Conservation (phyloP, 2,329 filamentous ascomycete genomes). For the Beauveria caledonica region DNA sequence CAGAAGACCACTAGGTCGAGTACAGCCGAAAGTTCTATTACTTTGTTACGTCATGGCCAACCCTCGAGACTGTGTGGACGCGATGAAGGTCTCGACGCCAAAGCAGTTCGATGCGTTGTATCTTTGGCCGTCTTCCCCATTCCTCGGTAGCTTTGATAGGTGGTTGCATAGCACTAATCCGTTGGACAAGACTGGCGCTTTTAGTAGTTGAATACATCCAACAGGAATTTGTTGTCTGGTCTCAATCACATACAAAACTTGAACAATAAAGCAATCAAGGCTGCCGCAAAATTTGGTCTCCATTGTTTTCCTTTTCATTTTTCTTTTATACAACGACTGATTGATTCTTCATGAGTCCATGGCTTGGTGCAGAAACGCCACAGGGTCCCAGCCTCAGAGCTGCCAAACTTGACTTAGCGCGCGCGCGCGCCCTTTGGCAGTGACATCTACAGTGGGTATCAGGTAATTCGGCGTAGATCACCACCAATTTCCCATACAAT, state of each 20-base stretch:
- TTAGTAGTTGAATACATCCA: neutral
- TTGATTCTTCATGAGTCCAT: neutral
- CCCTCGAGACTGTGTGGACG: no score
- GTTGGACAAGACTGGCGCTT: neutral
- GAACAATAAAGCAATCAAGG: neutral
- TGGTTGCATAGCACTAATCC: neutral
- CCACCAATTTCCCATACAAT: no score
- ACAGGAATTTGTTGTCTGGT: neutral
- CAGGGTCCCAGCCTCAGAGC: neutral
- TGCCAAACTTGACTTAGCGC: neutral
- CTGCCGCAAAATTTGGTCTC: neutral
- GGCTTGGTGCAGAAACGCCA: neutral
- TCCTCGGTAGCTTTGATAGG: neutral
- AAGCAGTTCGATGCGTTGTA: neutral
- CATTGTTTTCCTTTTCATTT: neutral
- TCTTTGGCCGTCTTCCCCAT: neutral
- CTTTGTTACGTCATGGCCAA: neutral
- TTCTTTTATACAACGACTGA: neutral
- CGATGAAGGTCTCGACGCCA: no score
- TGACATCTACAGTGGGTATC: no score
- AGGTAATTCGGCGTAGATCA: no score
- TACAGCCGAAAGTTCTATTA: neutral
- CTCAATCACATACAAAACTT: neutral
- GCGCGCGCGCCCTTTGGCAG: neutral
- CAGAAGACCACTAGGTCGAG: neutral